Evolutionary conservation across 345 rosid genomes (phyloP), one percentile per base, ranked within the genome.

Genomic region (Nasturtium officinale): DNA sequence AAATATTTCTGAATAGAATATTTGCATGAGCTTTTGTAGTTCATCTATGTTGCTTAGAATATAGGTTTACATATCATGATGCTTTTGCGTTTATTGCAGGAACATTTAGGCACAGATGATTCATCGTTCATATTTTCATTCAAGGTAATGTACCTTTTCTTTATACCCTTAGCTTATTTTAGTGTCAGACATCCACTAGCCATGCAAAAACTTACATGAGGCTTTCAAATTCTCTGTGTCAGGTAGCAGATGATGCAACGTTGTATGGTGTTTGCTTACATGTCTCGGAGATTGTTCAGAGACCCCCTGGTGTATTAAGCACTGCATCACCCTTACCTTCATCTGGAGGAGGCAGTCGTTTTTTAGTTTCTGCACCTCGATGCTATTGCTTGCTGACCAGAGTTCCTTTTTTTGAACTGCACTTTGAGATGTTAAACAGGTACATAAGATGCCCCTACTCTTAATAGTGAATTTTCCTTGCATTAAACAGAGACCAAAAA

Each of bases 401-500:
- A 84, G 89, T 86, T 74, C 99, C 97, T 33, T 95, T 91, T 85
- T 95, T 95, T 80, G 96, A 91, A 83, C 77, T 95, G 62, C 99
- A 95, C 86, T 91, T 83, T 69, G 97, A 89, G 87, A 86, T 91
- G 96, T 77, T 95, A 74, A 91, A 91, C 91, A 90, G 99, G 99
- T 94, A 65, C 71, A 72, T 65, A 32, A 67, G 59, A 81, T 69
- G 9, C 59, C 21, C 13, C 45, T 42, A 42, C 60, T 72, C 71
- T 38, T 40, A 60, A 58, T 65, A 54, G 53, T 61, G 61, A 40
- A 33, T 21, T 63, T 57, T 58, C 58, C 61, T 55, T 71, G 65
- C 67, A 65, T 53, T 32, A 13, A 60, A 30, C 38, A 69, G 63
- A 78, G 42, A 73, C 13, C 32, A 9, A 56, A 18, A 42, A 30